phyloP scores from a whole-genome alignment of 352 stramenopile species.

The Elongisporangium prolatum region DNA sequence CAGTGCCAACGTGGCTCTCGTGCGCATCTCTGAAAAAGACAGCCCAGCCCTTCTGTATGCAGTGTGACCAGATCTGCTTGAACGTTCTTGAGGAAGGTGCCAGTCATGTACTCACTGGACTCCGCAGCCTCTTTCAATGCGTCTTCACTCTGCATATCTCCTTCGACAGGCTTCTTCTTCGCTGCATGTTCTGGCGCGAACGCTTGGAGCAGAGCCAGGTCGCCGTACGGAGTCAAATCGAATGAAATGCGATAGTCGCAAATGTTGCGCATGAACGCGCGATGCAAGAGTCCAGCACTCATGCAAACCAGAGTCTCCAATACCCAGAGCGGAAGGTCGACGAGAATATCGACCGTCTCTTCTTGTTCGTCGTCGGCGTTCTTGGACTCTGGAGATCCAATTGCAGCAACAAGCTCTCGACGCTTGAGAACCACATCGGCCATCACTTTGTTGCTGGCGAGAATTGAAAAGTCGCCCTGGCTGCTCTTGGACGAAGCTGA shows the following conservation, averaged over 20 bases:
- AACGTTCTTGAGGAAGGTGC: slow-evolving; percentile 47
- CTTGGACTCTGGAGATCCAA: slow-evolving; percentile 7
- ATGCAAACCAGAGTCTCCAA: slow-evolving; percentile 68
- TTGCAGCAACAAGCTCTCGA: slow-evolving; percentile 18
- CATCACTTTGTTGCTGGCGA: slow-evolving; percentile 37
- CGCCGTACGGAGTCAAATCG: slow-evolving; percentile 75
- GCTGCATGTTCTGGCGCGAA: slow-evolving; percentile 48
- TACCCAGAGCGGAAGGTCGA: slow-evolving; percentile 58
- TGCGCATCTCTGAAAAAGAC: slow-evolving; percentile 47
- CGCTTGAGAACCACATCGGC: slow-evolving; percentile 41
- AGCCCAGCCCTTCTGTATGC: slow-evolving; percentile 44
- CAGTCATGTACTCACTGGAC: slow-evolving; percentile 27
- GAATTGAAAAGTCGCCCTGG: slow-evolving; percentile 36
- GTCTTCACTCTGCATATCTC: slow-evolving; percentile 12
- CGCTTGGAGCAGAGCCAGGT: slow-evolving; percentile 67
- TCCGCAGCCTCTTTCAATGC: slow-evolving; percentile 13
- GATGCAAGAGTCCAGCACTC: slow-evolving; percentile 61
- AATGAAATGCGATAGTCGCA: slow-evolving; percentile 80
- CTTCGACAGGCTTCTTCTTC: slow-evolving; percentile 15
- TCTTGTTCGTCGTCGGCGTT: slow-evolving; percentile 12
- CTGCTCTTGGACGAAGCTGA: slow-evolving; percentile 13
- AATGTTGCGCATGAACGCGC: slow-evolving; percentile 64
- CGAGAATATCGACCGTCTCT: slow-evolving; percentile 24
- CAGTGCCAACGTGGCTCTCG: slow-evolving; percentile 81
- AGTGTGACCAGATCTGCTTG: slow-evolving; percentile 55